phyloP scores from a whole-genome alignment of 441 rosid genomes.

The Arabidopsis lyrata region DNA sequence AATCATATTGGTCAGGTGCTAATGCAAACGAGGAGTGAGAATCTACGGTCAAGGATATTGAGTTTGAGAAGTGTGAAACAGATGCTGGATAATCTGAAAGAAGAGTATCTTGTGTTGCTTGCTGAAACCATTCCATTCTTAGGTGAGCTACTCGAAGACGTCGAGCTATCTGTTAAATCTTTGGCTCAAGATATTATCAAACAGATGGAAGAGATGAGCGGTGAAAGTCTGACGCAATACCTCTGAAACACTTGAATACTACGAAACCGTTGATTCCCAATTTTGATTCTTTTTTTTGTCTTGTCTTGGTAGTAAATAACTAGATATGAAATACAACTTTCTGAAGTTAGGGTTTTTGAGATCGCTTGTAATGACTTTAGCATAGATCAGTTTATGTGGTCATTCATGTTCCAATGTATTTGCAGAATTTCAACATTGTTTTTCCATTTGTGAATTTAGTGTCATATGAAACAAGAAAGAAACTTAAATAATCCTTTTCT shows the following conservation, averaged over 20 bases:
- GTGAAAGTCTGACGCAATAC: constrained; percentile 79
- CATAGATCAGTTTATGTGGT: background rate
- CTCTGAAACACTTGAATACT: constrained; percentile 49
- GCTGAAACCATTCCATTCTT: constrained; percentile 95
- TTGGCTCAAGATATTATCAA: constrained; percentile 85
- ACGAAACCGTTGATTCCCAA: background rate
- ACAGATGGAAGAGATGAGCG: constrained; percentile 94
- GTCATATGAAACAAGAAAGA: background rate
- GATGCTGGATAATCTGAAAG: constrained; percentile 83
- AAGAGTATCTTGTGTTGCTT: constrained; percentile 83
- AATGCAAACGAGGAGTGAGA: constrained; percentile 94
- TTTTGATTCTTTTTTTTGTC: constrained; percentile 21
- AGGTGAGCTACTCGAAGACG: constrained; percentile 90
- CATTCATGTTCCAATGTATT: background rate
- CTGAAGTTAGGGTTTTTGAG: constrained; percentile 7
- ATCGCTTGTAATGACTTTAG: constrained; percentile 1
- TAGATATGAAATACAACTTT: constrained; percentile 7
- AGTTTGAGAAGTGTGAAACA: constrained; percentile 81
- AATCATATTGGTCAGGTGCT: constrained; percentile 61
- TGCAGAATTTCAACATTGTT: background rate
- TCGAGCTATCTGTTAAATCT: constrained; percentile 79
- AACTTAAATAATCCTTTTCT: too few species aligned
- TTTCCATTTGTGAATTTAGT: background rate
- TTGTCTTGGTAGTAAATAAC: constrained; percentile 20
- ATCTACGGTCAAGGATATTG: constrained; percentile 68